phyloP scores from a whole-genome alignment of 2,329 filamentous ascomycete species.

The Colletotrichum sublineola region DNA sequence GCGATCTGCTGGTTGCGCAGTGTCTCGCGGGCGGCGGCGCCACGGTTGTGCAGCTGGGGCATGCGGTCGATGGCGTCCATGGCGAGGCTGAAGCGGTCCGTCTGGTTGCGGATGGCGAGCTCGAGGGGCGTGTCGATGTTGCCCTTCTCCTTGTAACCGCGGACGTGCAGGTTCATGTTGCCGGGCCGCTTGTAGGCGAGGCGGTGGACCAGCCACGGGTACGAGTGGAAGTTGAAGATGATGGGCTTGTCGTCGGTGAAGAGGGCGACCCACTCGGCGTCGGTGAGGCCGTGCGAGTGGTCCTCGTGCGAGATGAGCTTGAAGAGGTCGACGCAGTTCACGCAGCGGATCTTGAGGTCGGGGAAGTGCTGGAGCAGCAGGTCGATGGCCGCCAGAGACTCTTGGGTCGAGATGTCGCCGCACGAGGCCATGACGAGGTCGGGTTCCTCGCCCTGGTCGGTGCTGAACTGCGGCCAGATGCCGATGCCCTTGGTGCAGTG shows the following conservation, averaged over 20 bases:
- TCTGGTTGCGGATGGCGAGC: slow-evolving; percentile 81
- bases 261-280: slow-evolving; percentile 74
- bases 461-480: slow-evolving; percentile 83
- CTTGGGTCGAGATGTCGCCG: slow-evolving; percentile 80
- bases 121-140: slow-evolving; percentile 87
- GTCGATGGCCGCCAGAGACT: slow-evolving; percentile 80
- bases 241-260: slow-evolving; percentile 81
- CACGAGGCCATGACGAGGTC: slow-evolving; percentile 83
- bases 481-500: slow-evolving; percentile 85
- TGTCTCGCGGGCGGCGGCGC: slow-evolving; percentile 71
- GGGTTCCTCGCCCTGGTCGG: slow-evolving; percentile 76
- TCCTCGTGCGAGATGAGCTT: slow-evolving; percentile 78
- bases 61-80: slow-evolving; percentile 82
- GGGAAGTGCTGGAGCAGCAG: slow-evolving; percentile 80
- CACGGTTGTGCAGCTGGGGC: slow-evolving; percentile 72
- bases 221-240: slow-evolving; percentile 88
- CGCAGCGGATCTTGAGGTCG: slow-evolving; percentile 80
- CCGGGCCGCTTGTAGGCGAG: slow-evolving; percentile 82
- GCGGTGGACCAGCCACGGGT: slow-evolving; percentile 84
- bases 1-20: slow-evolving; percentile 75
- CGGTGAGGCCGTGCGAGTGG: slow-evolving; percentile 80
- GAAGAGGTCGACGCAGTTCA: slow-evolving; percentile 86
- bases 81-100: slow-evolving; percentile 81
- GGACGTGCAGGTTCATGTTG: slow-evolving; percentile 77
- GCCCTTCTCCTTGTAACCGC: slow-evolving; percentile 85